These are phyloP conservation scores for Calocera cornea DNA, from an alignment of 768 basidiomycete species.

Conservation along the genomic window DNA sequence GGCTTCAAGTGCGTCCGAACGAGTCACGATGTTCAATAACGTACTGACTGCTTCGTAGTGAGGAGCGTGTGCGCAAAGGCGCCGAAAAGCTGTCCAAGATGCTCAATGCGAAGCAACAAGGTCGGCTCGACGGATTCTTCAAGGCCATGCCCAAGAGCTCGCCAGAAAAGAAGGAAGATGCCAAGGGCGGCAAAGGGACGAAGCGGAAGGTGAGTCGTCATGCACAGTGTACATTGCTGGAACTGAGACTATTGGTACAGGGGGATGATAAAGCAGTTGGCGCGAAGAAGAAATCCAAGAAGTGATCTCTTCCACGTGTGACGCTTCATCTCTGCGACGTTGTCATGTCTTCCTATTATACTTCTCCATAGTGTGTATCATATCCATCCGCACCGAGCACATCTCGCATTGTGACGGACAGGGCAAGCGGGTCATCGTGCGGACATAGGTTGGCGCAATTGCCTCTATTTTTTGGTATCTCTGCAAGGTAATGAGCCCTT, in stretches of 20 bases:
- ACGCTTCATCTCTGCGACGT: neutral
- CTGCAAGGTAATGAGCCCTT: too few species aligned
- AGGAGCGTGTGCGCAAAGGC: conserved; percentile 90
- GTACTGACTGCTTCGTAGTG: conserved; percentile 36
- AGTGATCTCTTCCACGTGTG: neutral
- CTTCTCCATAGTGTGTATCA: neutral
- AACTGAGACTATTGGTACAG: neutral
- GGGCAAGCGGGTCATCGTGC: too few species aligned
- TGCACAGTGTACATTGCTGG: neutral
- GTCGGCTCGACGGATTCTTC: conserved; percentile 92
- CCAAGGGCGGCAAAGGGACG: conserved; percentile 27
- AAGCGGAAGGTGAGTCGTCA: conserved; percentile 39
- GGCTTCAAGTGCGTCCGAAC: conserved; percentile 73
- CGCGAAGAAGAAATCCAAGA: conserved; percentile 8
- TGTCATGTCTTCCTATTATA: neutral
- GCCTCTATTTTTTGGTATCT: too few species aligned
- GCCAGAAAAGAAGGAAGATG: conserved; percentile 31
- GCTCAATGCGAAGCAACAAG: conserved; percentile 84
- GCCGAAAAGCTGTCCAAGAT: conserved; percentile 85
- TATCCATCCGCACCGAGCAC: neutral
- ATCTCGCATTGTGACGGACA: neutral
- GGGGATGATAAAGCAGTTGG: conserved; percentile 18
- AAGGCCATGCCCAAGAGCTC: conserved; percentile 48
- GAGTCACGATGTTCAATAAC: neutral
- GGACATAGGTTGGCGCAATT: too few species aligned